These are phyloP conservation scores for Puccinia sorghi DNA, from an alignment of 1,284 basidiomycete species.

Conservation along the genomic window DNA sequence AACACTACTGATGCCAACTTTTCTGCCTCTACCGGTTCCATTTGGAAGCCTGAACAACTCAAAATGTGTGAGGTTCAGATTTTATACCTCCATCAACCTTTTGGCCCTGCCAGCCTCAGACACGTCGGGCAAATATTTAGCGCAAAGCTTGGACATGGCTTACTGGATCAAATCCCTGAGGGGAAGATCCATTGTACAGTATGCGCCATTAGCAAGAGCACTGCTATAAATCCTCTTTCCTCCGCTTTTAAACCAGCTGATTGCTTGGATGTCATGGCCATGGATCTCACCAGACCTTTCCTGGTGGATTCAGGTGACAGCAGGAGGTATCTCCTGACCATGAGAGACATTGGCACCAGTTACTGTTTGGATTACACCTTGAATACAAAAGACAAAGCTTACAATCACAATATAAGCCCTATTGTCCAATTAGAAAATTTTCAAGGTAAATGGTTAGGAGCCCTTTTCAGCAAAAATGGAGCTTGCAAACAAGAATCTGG, in stretches of 20 bases:
- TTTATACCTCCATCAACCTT: no score
- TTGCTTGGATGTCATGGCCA: not conserved
- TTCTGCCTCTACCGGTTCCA: no score
- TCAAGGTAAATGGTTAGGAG: not conserved
- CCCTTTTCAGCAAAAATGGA: constrained; percentile 25
- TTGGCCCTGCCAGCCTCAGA: no score
- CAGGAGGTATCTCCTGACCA: not conserved
- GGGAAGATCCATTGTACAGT: not conserved
- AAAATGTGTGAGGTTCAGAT: no score
- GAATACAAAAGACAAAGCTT: not conserved
- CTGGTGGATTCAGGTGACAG: not conserved
- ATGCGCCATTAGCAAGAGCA: not conserved
- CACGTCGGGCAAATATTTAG: no score
- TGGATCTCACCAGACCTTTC: constrained; percentile 2
- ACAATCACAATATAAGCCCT: not conserved
- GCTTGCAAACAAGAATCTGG: not conserved
- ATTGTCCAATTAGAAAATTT: not conserved
- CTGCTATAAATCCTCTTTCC: not conserved
- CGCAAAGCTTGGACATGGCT: not conserved
- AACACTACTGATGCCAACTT: no score
- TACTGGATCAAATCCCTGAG: not conserved
- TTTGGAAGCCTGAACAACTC: no score
- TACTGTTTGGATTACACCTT: not conserved
- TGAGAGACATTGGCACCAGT: not conserved
- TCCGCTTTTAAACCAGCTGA: not conserved